phyloP scores from a whole-genome alignment of 164 flowering plant genomes.

The Sedum album region DNA sequence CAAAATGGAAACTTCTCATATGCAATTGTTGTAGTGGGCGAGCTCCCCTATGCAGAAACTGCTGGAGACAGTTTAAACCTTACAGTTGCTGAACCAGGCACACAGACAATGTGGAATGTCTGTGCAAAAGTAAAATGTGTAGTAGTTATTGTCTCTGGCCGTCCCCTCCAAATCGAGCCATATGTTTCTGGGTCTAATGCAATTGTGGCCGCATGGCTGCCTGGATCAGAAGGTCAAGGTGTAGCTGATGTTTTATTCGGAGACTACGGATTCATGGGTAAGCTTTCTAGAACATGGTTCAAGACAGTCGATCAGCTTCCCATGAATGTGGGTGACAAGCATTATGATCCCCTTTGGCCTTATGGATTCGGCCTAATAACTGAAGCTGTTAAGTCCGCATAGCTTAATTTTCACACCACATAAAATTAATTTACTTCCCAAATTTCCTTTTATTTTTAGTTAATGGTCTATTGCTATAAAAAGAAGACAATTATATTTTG shows the following conservation, averaged over 20 bases:
- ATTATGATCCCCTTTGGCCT: not conserved
- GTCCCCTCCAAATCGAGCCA: slow-evolving; percentile 30
- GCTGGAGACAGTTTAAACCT: slow-evolving; percentile 27
- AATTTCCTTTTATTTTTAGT: too few species aligned
- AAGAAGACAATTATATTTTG: too few species aligned
- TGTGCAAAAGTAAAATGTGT: slow-evolving; percentile 28
- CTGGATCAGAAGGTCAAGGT: slow-evolving; percentile 26
- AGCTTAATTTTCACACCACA: not conserved
- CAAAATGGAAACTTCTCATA: slow-evolving; percentile 22
- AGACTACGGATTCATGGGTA: too few species aligned
- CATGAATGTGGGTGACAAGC: not conserved
- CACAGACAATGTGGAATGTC: slow-evolving; percentile 23
- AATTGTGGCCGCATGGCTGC: slow-evolving; percentile 33
- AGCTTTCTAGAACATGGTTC: not conserved
- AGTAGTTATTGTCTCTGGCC: slow-evolving; percentile 25
- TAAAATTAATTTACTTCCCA: too few species aligned
- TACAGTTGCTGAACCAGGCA: slow-evolving; percentile 14
- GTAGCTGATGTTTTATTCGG: not conserved
- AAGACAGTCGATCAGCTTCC: not conserved
- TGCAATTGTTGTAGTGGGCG: slow-evolving; percentile 38
- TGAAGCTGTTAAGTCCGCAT: not conserved
- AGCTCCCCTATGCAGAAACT: slow-evolving; percentile 29
- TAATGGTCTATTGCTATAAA: too few species aligned
- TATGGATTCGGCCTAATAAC: not conserved
- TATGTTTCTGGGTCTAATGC: slow-evolving; percentile 12